A percentile compares a stretch with the other conserved stretches of the same genome.
phyloP scores from a whole-genome alignment of 176 grass and related monocot genomes.

The Cenchrus americanus region DNA sequence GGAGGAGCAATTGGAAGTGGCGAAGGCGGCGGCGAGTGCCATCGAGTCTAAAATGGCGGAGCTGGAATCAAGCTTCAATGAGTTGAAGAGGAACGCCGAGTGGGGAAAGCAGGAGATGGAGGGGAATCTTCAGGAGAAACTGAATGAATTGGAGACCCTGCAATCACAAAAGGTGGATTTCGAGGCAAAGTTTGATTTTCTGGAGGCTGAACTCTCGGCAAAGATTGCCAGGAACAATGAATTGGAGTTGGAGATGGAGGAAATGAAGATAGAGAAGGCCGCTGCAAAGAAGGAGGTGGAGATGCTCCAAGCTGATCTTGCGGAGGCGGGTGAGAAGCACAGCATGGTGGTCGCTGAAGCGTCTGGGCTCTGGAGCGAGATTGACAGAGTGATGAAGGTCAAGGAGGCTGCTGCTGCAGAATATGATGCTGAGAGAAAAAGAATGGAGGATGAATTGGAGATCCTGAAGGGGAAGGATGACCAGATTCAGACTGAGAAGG shows the following conservation, averaged over 20 bases:
- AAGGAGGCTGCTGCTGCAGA: constrained; percentile 4
- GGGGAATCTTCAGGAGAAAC: constrained; percentile 13
- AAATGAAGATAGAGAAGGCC: neutral
- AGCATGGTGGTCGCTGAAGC: neutral
- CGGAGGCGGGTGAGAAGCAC: neutral
- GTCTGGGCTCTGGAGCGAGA: neutral
- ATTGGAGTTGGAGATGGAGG: neutral
- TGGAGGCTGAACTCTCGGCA: neutral
- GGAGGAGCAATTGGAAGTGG: constrained; percentile 18
- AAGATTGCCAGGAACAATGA: neutral
- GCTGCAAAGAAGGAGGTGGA: neutral
- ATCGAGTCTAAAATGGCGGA: neutral
- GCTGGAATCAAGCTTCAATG: neutral
- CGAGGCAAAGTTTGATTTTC: neutral
- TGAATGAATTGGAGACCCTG: constrained; percentile 18
- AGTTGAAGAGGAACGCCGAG: neutral
- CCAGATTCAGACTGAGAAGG: constrained; percentile 54
- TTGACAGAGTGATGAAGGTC: neutral
- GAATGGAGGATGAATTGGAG: constrained; percentile 9
- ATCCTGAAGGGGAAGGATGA: neutral
- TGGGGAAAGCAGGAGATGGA: neutral
- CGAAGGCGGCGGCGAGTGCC: neutral
- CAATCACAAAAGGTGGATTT: neutral
- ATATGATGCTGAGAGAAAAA: constrained; percentile 7
- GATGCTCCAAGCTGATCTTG: neutral